These are phyloP conservation scores for Cucurbita moschata DNA, from an alignment of 306 rosid genomes.

Conservation along the genomic window DNA sequence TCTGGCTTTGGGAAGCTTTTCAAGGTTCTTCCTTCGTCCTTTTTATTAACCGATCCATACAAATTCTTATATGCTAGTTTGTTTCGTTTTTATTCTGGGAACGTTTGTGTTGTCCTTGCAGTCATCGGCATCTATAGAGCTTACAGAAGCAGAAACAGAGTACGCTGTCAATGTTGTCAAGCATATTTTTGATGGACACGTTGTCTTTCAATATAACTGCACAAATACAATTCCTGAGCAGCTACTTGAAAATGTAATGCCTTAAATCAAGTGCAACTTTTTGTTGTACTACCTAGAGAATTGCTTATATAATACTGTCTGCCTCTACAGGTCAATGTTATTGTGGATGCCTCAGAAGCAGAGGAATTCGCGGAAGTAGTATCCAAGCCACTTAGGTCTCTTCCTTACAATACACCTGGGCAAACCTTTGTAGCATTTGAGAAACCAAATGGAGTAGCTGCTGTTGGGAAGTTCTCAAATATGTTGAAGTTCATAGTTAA, in stretches of 20 bases:
- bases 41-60: background rate
- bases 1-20: constrained; percentile 70
- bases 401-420: constrained; percentile 90
- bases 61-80: background rate
- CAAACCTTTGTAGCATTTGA: constrained; percentile 82
- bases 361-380: constrained; percentile 62
- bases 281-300: constrained; percentile 2
- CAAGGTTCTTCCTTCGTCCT: constrained; percentile 43
- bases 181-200: constrained; percentile 74
- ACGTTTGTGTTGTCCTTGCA: constrained; percentile 22
- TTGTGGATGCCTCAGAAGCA: constrained; percentile 83
- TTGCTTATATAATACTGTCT: background rate
- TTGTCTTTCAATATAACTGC: constrained; percentile 94
- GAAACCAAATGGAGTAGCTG: constrained; percentile 70
- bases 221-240: constrained; percentile 95
- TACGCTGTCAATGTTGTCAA: constrained; percentile 91
- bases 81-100: background rate
- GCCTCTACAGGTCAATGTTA: constrained; percentile 47
- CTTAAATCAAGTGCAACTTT: constrained; percentile 4
- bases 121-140: constrained; percentile 94
- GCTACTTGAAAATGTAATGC: constrained; percentile 76
- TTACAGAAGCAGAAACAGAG: constrained; percentile 97
- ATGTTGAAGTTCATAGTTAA: constrained; percentile 24
- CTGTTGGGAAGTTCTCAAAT: constrained; percentile 75
- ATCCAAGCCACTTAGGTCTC: constrained; percentile 73